Evolutionary conservation across 495 filamentous ascomycete species (phyloP), one percentile per base, ranked within the genome.

Genomic region (Xylaria castorea): DNA sequence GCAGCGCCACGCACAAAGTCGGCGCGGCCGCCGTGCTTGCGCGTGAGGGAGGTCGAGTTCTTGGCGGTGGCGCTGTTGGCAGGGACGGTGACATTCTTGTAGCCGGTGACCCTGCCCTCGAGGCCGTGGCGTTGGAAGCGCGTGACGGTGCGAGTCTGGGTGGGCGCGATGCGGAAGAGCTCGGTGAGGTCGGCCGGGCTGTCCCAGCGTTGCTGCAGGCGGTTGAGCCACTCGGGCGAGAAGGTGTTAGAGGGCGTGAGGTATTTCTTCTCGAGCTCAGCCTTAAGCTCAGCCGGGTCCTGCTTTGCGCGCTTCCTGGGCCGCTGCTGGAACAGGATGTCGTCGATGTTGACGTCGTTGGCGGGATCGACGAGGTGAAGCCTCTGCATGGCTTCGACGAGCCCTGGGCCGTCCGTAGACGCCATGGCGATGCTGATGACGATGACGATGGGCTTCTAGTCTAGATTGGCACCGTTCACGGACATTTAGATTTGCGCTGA

Each of bases 1-100:
- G 95, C 93, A 25, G 92, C 94, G 20, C 96, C 96, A n/a, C 96
- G 88, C 27, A 99, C 95, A 80, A 98, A 97, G 65, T 98, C 95
- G 48, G 93, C 94, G 74, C 93, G 89, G 70, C 89, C 90, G 50
- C 95, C 96, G 34, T 95, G 95, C 75, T 96, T 96, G 50, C 96
- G 88, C 12, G 93, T 82, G 48, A 99, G 85, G 0, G 94, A 97
- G 0, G 97, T 99, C 30, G 95, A 98, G 77, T 97, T 97, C 83
- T 99, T 99, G 5, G 96, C 96, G 22, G 92, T 98, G 1, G 93
- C 94, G 70, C 93, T 95, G 71, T 88, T 91, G 30, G 95, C 94
- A 20, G 95, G 95, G 32, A 98, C 90, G 0, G 96, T 98, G 63
- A 98, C 92, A 82, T 98, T 95, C 78, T 90, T 93, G 80, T 99